phyloP scores from a whole-genome alignment of 2,329 filamentous ascomycete genomes.

The Cadophora gregata region DNA sequence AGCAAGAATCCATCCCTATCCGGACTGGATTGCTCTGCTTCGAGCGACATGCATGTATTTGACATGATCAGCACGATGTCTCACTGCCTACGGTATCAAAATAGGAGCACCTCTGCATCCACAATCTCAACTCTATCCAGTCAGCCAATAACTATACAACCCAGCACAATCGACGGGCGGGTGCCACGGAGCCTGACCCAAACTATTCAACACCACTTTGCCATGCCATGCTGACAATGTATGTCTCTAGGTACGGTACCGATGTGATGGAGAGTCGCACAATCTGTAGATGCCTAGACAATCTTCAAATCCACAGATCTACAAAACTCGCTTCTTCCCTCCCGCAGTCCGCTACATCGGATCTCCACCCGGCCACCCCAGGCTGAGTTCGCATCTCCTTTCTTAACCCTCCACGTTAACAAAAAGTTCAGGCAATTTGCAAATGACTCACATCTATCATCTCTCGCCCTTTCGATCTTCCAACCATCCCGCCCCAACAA shows the following conservation, averaged over 20 bases:
- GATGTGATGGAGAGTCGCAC: neutral
- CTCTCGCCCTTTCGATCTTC: no score
- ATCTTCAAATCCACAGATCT: neutral
- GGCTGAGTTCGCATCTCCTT: no score
- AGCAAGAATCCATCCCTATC: neutral
- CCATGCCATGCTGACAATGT: neutral
- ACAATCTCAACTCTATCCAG: neutral
- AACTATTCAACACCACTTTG: conserved; percentile 10
- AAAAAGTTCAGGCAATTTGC: no score
- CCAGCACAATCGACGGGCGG: neutral
- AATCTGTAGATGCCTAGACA: neutral
- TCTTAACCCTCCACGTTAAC: no score
- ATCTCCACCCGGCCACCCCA: no score
- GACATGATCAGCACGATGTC: neutral
- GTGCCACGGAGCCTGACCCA: conserved; percentile 1
- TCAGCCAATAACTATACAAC: neutral
- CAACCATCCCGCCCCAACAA: no score
- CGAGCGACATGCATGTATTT: conserved; percentile 15
- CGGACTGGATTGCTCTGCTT: conserved; percentile 4
- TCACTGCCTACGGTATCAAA: neutral
- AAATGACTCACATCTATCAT: no score
- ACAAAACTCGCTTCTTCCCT: neutral
- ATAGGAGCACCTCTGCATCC: neutral
- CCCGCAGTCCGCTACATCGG: neutral
- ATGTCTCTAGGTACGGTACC: neutral